A percentile compares a stretch with the other conserved stretches of the same genome.
phyloP scores from a whole-genome alignment of 495 filamentous ascomycete species.

The Hapsidospora chrysogenum region DNA sequence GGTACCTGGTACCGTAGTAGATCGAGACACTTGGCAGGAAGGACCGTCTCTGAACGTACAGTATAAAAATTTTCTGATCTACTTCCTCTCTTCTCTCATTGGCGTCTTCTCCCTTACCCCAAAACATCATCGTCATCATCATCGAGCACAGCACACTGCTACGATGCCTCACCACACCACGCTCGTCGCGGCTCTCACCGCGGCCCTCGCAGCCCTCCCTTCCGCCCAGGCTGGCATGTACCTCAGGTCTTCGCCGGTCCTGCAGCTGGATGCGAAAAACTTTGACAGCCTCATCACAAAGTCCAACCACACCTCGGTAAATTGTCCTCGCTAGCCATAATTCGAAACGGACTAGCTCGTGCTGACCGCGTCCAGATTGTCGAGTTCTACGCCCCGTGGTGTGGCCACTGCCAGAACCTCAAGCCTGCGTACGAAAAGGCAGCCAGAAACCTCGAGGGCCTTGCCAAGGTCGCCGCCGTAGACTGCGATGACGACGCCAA shows the following conservation, averaged over 20 bases:
- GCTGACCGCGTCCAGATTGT: constrained; percentile 20
- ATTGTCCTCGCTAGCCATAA: constrained; percentile 4
- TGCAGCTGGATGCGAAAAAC: constrained; percentile 68
- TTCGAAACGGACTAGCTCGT: constrained; percentile 4
- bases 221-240: constrained; percentile 60
- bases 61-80: not conserved
- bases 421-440: constrained; percentile 93
- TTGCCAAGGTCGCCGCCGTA: constrained; percentile 87
- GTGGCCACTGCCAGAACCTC: constrained; percentile 89
- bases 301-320: constrained; percentile 82
- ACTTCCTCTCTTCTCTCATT: constrained; percentile 1
- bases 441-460: constrained; percentile 69
- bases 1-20: too few relatives aligned
- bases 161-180: constrained; percentile 27
- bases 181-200: constrained; percentile 24
- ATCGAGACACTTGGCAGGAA: too few relatives aligned
- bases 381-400: constrained; percentile 93
- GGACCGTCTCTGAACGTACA: too few relatives aligned
- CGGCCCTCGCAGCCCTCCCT: constrained; percentile 35
- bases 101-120: constrained; percentile 5
- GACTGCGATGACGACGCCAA: constrained; percentile 94
- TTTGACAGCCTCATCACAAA: constrained; percentile 76
- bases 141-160: constrained; percentile 3
- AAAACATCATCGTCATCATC: constrained; percentile 3
- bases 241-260: constrained; percentile 68